Evolutionary conservation across 805 yeast species (phyloP).

Genomic region (Candida suzukii): DNA sequence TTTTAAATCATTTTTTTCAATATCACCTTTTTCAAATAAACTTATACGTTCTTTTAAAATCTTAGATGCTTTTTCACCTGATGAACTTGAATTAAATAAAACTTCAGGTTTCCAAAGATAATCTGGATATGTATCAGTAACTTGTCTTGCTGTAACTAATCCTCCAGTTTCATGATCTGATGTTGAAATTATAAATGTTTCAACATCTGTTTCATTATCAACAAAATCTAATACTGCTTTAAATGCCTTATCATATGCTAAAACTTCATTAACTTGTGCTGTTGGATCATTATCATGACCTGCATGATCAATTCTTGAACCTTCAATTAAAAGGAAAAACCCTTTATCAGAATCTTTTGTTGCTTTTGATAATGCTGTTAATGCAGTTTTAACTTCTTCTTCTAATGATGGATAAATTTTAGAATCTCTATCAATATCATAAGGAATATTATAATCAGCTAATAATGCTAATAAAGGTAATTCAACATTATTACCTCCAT

Average conservation of each 20-base stretch:
- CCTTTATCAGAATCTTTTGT: constrained; percentile 72
- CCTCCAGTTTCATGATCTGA: constrained; percentile 98
- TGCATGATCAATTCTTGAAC: constrained; percentile 92
- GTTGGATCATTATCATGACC: constrained; percentile 94
- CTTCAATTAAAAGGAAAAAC: constrained; percentile 81
- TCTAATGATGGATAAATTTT: constrained; percentile 64
- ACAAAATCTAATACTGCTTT: constrained; percentile 66
- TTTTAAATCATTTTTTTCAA: constrained; percentile 23
- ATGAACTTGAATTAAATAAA: constrained; percentile 59
- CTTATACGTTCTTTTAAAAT: not conserved
- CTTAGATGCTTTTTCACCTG: constrained; percentile 53
- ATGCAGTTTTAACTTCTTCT: constrained; percentile 71
- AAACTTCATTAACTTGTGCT: constrained; percentile 85
- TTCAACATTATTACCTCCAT: constrained; percentile 53
- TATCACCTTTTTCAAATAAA: not conserved
- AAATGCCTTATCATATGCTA: constrained; percentile 82
- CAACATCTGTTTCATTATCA: constrained; percentile 58
- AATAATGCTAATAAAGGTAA: constrained; percentile 75
- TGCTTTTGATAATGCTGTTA: constrained; percentile 59
- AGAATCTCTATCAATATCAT: constrained; percentile 68
- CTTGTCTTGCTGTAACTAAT: constrained; percentile 77
- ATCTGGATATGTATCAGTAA: constrained; percentile 65
- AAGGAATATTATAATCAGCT: constrained; percentile 76
- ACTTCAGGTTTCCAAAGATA: constrained; percentile 84
- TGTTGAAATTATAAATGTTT: constrained; percentile 73